Evolutionary conservation across 2,329 filamentous ascomycete species (phyloP), one percentile per base, ranked within the genome.

Genomic region (Epichloe uncinata): DNA sequence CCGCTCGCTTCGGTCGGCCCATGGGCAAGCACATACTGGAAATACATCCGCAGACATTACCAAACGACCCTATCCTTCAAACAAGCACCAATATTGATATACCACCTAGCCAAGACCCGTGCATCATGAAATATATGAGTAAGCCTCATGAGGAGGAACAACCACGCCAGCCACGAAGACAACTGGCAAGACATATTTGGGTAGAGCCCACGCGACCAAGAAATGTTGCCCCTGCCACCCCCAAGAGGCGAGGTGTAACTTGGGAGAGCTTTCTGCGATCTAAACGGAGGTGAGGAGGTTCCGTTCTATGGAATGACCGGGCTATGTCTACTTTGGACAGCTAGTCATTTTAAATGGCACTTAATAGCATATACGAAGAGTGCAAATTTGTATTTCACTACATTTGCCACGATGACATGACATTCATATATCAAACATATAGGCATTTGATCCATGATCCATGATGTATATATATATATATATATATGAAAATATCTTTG

Each of bases 21-120:
- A 52, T 55, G 2, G 52, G 57, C 1, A 61, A 60, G n/a, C 59
- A 61, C 2, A 59, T 58, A 3, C 52, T 72, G 11, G 69, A 71
- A 53, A 60, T 71, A 18, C 69, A 71, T 43, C 67, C 68, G 0
- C 58, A 61, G n/a, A 71, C 69, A 8, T 55, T 61, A 4, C 64
- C 63, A 48, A 63, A 70, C 20, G 69, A 71, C 33, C 66, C 66
- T 0, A 61, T 70, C 15, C 41, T 71, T 15, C 57, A 58, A 35
- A 57, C 56, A 0, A 57, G 58, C 20, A 61, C 53, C 37, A 58
- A 61, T 16, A 49, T 55, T 1, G 58, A 56, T 11, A 48, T 65
- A 33, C 69, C 69, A 7, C 69, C 69, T 5, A 72, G 69, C 38
- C 69, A 72, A 52, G 66, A 72, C 36, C 57, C 55, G 4, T 56